phyloP scores from a whole-genome alignment of 2,329 filamentous ascomycete genomes.

The Ceratocystiopsis brevicomis region DNA sequence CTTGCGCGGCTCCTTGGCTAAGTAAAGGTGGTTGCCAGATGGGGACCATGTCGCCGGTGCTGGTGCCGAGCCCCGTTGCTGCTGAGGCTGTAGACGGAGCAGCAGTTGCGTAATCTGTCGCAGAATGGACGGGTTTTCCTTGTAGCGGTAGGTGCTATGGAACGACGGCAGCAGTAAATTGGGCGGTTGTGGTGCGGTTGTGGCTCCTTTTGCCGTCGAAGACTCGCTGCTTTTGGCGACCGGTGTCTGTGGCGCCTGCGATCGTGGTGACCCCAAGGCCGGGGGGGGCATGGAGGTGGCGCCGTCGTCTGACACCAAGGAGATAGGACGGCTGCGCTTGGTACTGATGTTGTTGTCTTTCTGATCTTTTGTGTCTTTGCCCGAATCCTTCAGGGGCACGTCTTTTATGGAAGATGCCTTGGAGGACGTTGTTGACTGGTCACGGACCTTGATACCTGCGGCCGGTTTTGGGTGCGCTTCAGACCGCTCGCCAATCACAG shows the following conservation, averaged over 20 bases:
- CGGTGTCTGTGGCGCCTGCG: neutral
- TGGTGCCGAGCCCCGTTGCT: conserved; percentile 9
- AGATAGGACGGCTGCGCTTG: conserved; percentile 28
- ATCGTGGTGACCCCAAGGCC: conserved; percentile 11
- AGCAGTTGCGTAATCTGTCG: conserved; percentile 43
- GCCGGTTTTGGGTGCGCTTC: conserved; percentile 34
- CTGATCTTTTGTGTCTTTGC: too few species aligned
- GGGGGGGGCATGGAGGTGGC: conserved; percentile 8
- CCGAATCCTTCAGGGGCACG: conserved; percentile 9
- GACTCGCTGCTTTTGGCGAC: neutral
- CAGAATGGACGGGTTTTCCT: conserved; percentile 50
- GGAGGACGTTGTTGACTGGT: conserved; percentile 14
- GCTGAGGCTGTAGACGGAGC: conserved; percentile 32
- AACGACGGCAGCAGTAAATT: conserved; percentile 58
- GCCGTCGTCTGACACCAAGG: conserved; percentile 26
- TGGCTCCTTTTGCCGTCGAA: neutral
- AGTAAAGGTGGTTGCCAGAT: conserved; percentile 47
- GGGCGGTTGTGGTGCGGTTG: conserved; percentile 15
- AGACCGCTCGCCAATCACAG: conserved; percentile 37
- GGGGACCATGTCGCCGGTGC: too few species aligned
- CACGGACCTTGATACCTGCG: conserved; percentile 23
- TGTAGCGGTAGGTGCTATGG: conserved; percentile 44
- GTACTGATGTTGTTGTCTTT: conserved; percentile 12
- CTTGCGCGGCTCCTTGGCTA: conserved; percentile 47
- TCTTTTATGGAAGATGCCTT: conserved; percentile 20